phyloP scores from a whole-genome alignment of 305 asterid species.

The Solanum aculeatissimum region DNA sequence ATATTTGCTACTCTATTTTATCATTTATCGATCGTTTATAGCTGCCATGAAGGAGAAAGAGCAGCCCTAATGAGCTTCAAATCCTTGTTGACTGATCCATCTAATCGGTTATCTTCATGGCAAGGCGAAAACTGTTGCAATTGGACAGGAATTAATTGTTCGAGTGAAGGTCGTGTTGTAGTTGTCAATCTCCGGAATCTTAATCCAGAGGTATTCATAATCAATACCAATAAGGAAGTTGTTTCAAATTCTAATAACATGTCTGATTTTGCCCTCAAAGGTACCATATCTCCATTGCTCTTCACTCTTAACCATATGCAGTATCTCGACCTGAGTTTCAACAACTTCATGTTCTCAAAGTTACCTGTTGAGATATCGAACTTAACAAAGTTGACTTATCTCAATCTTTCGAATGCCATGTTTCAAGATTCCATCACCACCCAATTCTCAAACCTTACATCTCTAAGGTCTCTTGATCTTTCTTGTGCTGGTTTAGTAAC shows the following conservation, averaged over 20 bases:
- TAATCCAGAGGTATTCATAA: not conserved
- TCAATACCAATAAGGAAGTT: not conserved
- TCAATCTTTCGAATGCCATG: conserved; percentile 14
- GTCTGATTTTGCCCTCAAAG: not conserved
- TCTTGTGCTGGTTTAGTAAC: not conserved
- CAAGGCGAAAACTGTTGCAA: not conserved
- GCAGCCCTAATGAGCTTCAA: conserved; percentile 1
- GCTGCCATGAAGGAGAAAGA: not conserved
- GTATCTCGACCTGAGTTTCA: conserved; percentile 24
- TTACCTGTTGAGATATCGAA: conserved; percentile 16
- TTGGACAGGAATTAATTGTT: conserved; percentile 7
- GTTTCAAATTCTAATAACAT: not conserved
- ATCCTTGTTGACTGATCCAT: not conserved
- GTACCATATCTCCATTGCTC: conserved; percentile 12
- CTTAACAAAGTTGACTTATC: conserved; percentile 7
- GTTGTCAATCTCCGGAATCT: conserved; percentile 14
- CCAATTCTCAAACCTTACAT: conserved; percentile 16
- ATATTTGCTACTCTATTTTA: not conserved
- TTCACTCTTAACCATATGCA: conserved; percentile 10
- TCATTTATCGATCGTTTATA: not conserved
- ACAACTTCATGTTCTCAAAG: conserved; percentile 9
- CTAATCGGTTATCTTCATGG: conserved; percentile 5
- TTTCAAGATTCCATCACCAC: conserved; percentile 5
- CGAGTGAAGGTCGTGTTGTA: not conserved
- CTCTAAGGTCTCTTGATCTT: conserved; percentile 17